Evolutionary conservation across 225 moss, liverwort and hornwort species (phyloP), one percentile per base, ranked within the genome.

Genomic region (Bryum argenteum): DNA sequence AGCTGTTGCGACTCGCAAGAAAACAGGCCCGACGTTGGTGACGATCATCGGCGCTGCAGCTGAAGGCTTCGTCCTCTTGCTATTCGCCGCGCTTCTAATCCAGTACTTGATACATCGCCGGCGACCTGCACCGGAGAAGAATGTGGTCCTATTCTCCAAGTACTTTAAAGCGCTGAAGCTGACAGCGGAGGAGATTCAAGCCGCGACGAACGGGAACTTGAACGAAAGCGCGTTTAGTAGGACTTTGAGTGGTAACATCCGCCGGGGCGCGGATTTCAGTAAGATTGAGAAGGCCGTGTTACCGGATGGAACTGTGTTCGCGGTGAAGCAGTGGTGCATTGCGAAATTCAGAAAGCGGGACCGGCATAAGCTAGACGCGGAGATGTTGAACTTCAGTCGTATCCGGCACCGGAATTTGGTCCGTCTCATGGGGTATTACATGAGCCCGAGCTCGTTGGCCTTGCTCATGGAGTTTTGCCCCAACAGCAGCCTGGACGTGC

Each of bases 391-490:
- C 39, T 83, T 83, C 26, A 75, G 85, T 9, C 56, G 43, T n/a
- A 48, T 85, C 8, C 78, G 83, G 24, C 88, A 88, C 57, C 69
- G 80, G 5, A 85, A 88, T 71, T 40, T 88, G 63, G 78, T 85
- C 13, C 66, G 82, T 11, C 75, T 88, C 56, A 82, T 88, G 80
- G 88, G 88, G 18, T 85, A 80, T 9, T 86, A 76, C 78, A 71
- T 80, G 70, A 83, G 78, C 18, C 73, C 66, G 14, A 80, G 54
- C 67, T 67, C 59, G 52, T 54, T 85, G 80, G 80, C 75, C 37
- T 48, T 81, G 76, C 76, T 88, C 45, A 63, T 86, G 85, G 88
- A 86, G 55, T 88, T 88, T 47, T 76, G 78, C 60, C 78, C 88
- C 10, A 85, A 81, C 11, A 80, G 76, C 12, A 88, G 67, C 66